These are phyloP conservation scores for Pyrenophora seminiperda DNA, from an alignment of 2,329 filamentous ascomycete species.

Conservation along the genomic window DNA sequence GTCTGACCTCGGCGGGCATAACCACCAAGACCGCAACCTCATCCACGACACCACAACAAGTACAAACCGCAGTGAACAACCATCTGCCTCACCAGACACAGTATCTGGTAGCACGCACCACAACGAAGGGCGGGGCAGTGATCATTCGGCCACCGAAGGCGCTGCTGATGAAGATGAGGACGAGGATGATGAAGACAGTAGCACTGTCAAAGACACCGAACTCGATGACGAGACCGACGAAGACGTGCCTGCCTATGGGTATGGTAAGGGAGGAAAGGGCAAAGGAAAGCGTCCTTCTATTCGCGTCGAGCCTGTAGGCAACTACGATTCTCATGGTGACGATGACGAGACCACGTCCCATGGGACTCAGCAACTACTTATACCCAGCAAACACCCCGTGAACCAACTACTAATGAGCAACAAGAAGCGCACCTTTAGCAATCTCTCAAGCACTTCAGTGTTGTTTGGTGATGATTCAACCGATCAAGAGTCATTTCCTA, in stretches of 20 bases:
- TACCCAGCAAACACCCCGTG: constrained; percentile 35
- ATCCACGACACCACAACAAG: constrained; percentile 28
- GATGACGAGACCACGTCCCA: constrained; percentile 36
- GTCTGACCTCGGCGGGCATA: constrained; percentile 38
- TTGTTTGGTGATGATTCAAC: constrained; percentile 44
- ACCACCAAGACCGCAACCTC: constrained; percentile 39
- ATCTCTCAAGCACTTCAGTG: constrained; percentile 46
- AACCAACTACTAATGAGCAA: constrained; percentile 36
- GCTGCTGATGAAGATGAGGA: constrained; percentile 42
- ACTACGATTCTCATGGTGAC: constrained; percentile 37
- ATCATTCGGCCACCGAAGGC: constrained; percentile 37
- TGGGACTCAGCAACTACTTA: constrained; percentile 34
- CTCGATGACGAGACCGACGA: constrained; percentile 46
- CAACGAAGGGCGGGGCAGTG: constrained; percentile 31
- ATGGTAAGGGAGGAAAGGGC: constrained; percentile 41
- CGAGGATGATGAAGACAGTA: constrained; percentile 44
- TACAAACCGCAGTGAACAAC: constrained; percentile 31
- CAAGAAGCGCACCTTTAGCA: constrained; percentile 50
- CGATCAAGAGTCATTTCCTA: constrained; percentile 42
- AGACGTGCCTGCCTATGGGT: constrained; percentile 38
- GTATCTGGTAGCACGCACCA: constrained; percentile 28
- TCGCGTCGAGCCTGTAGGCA: constrained; percentile 41
- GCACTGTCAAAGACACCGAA: constrained; percentile 35
- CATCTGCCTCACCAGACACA: constrained; percentile 24
- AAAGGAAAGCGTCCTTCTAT: constrained; percentile 46